These are phyloP conservation scores for Cryptococcus depauperatus DNA, from an alignment of 1,284 basidiomycete genomes.

Conservation along the genomic window DNA sequence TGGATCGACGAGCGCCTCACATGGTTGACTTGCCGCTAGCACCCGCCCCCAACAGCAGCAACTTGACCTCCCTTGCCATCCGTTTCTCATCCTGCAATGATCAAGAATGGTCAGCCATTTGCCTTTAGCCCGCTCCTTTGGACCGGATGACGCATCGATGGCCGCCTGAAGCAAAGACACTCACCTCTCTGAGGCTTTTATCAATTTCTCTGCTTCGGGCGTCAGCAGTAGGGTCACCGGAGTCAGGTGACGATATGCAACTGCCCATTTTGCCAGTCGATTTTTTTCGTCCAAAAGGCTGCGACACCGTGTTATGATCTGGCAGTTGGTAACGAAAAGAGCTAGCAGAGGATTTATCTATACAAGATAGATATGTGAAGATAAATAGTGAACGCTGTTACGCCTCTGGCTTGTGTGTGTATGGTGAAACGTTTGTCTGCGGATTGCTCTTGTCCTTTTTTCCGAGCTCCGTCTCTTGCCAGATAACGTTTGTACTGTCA, in stretches of 20 bases:
- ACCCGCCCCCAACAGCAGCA: conserved; percentile 81
- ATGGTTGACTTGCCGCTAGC: conserved; percentile 86
- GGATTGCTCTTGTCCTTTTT: not conserved
- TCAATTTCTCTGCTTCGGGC: conserved; percentile 54
- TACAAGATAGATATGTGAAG: too few species aligned
- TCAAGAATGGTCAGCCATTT: conserved; percentile 2
- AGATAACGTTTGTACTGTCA: too few species aligned
- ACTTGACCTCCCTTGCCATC: conserved; percentile 69
- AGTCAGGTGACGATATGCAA: conserved; percentile 57
- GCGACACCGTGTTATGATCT: too few species aligned
- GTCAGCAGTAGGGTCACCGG: conserved; percentile 25
- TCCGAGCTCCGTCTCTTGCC: too few species aligned
- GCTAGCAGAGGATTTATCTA: too few species aligned
- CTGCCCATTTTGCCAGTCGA: conserved; percentile 62
- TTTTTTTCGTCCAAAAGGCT: too few species aligned
- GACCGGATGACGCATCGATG: not conserved
- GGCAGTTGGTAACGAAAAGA: too few species aligned
- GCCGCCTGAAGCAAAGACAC: conserved; percentile 22
- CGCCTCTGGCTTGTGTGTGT: too few species aligned
- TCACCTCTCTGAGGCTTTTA: conserved; percentile 56
- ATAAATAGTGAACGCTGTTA: too few species aligned
- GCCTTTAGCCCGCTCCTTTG: not conserved
- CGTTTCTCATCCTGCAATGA: conserved; percentile 55
- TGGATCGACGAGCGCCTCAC: conserved; percentile 8
- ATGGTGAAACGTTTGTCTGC: not conserved